Conservation (phyloP, 169 alveolate genomes). For the Sarcocystis neurona region DNA sequence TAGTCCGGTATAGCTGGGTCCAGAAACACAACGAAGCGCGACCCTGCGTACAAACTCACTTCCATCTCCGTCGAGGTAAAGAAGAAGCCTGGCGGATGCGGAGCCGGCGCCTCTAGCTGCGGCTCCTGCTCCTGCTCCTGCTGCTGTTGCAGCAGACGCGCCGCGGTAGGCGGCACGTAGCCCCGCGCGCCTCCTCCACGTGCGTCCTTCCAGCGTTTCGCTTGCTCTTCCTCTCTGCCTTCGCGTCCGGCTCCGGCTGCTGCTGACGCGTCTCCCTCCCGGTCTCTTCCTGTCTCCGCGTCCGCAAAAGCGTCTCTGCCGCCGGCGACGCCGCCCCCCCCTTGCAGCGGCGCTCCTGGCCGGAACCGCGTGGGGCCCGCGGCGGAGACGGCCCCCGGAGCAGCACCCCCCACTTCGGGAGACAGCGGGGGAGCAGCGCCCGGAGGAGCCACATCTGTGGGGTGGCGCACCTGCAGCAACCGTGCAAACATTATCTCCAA, state of each 20-base stretch:
- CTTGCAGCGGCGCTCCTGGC: not conserved
- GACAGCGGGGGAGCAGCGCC: too few species aligned
- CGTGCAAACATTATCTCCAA: constrained; percentile 37
- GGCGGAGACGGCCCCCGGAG: not conserved
- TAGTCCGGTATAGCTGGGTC: constrained; percentile 52
- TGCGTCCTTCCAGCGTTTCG: not conserved
- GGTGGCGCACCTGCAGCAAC: constrained; percentile 44
- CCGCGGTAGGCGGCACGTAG: too few species aligned
- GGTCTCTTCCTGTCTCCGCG: not conserved
- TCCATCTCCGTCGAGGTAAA: constrained; percentile 37
- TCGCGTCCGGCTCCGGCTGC: not conserved
- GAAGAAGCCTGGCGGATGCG: too few species aligned
- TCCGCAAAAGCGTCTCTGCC: not conserved
- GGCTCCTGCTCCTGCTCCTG: constrained; percentile 22
- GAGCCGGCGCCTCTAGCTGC: too few species aligned
- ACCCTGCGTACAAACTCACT: constrained; percentile 26
- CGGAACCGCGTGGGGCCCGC: not conserved
- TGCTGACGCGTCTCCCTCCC: not conserved
- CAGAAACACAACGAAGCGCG: constrained; percentile 30
- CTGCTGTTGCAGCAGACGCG: not conserved
- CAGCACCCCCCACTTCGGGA: not conserved
- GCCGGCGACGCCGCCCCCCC: not conserved
- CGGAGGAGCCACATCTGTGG: not conserved
- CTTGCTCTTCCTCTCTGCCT: not conserved
- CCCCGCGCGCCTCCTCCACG: not conserved